Evolutionary conservation across 2,329 filamentous ascomycete species (phyloP).

Genomic region (Talaromyces amestolkiae): DNA sequence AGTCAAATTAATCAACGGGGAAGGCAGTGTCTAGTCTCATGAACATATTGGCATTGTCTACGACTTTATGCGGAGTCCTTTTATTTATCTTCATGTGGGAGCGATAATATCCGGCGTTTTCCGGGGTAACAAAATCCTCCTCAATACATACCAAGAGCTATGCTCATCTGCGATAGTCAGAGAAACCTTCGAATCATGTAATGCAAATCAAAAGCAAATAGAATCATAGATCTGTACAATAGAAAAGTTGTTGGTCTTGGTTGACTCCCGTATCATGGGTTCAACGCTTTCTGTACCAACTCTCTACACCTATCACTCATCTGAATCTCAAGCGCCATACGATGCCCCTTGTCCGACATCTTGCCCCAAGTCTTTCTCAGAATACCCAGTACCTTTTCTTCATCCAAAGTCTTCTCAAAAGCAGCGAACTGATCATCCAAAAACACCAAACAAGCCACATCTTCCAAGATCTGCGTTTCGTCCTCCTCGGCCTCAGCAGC

Average conservation of each 20-base stretch:
- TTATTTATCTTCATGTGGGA: not conserved
- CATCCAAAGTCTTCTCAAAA: slow-evolving; percentile 68
- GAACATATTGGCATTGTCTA: slow-evolving; percentile 3
- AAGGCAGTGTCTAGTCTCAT: slow-evolving; percentile 17
- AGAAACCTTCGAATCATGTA: not conserved
- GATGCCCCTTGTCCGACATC: slow-evolving; percentile 64
- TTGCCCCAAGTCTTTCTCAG: slow-evolving; percentile 73
- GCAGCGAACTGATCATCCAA: slow-evolving; percentile 81
- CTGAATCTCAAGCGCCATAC: slow-evolving; percentile 64
- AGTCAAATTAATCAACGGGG: slow-evolving; percentile 55
- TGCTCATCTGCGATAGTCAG: not conserved
- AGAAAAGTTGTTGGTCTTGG: not conserved
- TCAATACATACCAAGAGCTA: not conserved
- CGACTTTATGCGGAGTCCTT: not conserved
- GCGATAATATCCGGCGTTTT: not conserved
- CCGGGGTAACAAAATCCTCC: not conserved
- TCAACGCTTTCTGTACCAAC: slow-evolving; percentile 63
- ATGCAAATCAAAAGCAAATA: not conserved
- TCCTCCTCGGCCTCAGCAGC: slow-evolving; percentile 29
- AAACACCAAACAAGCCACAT: slow-evolving; percentile 84
- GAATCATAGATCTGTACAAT: slow-evolving; percentile 1
- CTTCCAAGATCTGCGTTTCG: slow-evolving; percentile 71
- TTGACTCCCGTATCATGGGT: not conserved
- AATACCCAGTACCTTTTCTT: slow-evolving; percentile 72
- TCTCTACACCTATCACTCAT: slow-evolving; percentile 62